Base-by-base conservation (phyloP, 1,139 yeast genomes). In the Pneumocystis oryctolagi region DNA sequence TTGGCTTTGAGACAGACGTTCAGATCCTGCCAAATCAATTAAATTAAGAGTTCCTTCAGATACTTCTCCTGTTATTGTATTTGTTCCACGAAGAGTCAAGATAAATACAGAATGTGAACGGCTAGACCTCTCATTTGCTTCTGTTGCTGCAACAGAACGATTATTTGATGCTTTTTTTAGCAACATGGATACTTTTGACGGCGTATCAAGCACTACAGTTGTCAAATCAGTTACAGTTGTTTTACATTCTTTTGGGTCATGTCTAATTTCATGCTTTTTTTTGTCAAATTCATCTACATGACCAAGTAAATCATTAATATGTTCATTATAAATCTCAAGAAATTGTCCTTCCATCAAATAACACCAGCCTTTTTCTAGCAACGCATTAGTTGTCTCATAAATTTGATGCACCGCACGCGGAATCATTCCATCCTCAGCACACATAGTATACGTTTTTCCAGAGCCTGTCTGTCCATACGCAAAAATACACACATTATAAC, bases 381-480 rank as follows among this genome's bases (percentile, higher is more conserved):
- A 70, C 3, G 75, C 76, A 1, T 77, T 73, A 2, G 84, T 79
- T 65, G 85, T 82, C 34, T 79, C 75, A 70, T 89, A 90, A 4
- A 92, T 85, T 70, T 86, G 88, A 6, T 76, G 73, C 3, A 90
- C 79, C 0, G 97, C 87, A 30, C 83, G 76, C 1, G 96, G 90
- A 42, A 90, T 88, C 79, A 92, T 83, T 30, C 98, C 98, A 70
- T 84, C 85, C 2, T 74, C 69, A 0, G 81, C 76, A 59, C 94
- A 81, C 98, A 92, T 92, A 0, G 98, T 92, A 72, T 76, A 85
- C 0, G 97, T 90, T 72, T 92, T 92, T 3, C 98, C 98, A 0
- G 97, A 89, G 0, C 98, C 97, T 0, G 98, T 92, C 74, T 92
- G 98, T 0, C 98, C 98, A 73, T 92, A 92, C 0, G 98, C 96